Percentiles rank a stretch among this genome's conserved stretches.
Conservation (phyloP, 2,329 filamentous ascomycete species). For the Claviceps capensis region DNA sequence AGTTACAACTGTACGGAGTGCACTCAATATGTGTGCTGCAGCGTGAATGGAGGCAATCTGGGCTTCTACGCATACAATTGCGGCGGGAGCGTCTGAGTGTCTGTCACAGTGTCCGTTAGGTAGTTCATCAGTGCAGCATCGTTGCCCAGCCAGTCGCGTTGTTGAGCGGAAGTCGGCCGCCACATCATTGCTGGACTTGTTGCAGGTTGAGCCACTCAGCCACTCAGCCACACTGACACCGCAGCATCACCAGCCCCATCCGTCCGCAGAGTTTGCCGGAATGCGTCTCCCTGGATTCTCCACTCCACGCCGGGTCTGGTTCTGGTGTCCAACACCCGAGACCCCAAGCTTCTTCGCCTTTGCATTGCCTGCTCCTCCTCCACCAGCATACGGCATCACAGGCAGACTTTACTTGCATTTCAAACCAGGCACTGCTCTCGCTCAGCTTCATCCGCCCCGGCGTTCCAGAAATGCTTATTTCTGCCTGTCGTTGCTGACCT, state of each 20-base stretch:
- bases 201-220: background rate
- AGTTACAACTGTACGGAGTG: too few relatives aligned
- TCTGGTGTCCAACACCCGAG: background rate
- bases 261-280: slow-evolving; percentile 11
- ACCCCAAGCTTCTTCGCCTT: slow-evolving; percentile 4
- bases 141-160: too few relatives aligned
- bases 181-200: background rate
- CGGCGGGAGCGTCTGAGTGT: too few relatives aligned
- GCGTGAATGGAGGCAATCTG: too few relatives aligned
- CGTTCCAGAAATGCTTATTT: slow-evolving; percentile 11
- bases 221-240: background rate
- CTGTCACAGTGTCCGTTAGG: too few relatives aligned
- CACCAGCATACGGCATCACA: slow-evolving; percentile 3
- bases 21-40: too few relatives aligned
- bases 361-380: slow-evolving; percentile 3
- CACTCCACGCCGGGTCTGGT: background rate
- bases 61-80: too few relatives aligned
- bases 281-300: slow-evolving; percentile 1
- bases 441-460: background rate
- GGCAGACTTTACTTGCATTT: slow-evolving; percentile 4
- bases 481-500: slow-evolving; percentile 10
- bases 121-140: too few relatives aligned
- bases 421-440: background rate
- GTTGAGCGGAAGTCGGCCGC: too few relatives aligned
- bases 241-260: background rate